phyloP scores from a whole-genome alignment of 2,329 filamentous ascomycete genomes.

The Paecilomyces sp. region DNA sequence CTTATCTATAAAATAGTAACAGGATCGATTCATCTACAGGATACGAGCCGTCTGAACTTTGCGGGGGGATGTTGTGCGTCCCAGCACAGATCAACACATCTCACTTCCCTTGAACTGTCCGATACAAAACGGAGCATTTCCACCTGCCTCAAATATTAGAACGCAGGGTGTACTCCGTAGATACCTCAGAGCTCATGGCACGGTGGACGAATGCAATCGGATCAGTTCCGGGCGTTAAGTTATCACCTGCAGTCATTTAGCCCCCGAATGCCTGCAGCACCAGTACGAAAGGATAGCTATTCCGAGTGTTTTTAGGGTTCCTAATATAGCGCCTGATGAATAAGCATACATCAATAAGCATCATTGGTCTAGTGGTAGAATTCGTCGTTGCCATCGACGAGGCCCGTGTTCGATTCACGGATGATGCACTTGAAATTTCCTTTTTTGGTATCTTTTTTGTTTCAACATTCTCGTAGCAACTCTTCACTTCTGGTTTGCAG shows the following conservation, averaged over 20 bases:
- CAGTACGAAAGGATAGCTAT: too few species aligned
- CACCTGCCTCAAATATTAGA: background rate
- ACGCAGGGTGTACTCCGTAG: too few species aligned
- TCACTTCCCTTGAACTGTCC: background rate
- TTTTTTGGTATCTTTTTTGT: background rate
- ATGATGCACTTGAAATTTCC: constrained; percentile 26
- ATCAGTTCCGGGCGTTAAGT: too few species aligned
- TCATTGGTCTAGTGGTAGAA: constrained; percentile 41
- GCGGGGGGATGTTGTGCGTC: background rate
- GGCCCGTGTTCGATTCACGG: constrained; percentile 42
- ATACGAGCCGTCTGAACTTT: background rate
- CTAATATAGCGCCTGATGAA: too few species aligned
- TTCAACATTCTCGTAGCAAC: background rate
- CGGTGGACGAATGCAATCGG: too few species aligned
- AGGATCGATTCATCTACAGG: too few species aligned
- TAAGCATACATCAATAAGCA: constrained; percentile 14
- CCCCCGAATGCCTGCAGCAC: too few species aligned
- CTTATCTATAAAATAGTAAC: too few species aligned
- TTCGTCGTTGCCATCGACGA: constrained; percentile 41
- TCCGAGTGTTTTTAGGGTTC: too few species aligned
- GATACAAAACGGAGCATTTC: background rate
- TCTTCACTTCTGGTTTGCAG: too few species aligned
- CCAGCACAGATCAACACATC: background rate
- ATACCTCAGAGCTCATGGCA: too few species aligned
- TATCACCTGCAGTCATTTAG: too few species aligned